Percentiles rank a stretch among this genome's conserved stretches.
Evolutionary conservation across 768 basidiomycete species (phyloP).

Genomic region (Hericium alpestre): DNA sequence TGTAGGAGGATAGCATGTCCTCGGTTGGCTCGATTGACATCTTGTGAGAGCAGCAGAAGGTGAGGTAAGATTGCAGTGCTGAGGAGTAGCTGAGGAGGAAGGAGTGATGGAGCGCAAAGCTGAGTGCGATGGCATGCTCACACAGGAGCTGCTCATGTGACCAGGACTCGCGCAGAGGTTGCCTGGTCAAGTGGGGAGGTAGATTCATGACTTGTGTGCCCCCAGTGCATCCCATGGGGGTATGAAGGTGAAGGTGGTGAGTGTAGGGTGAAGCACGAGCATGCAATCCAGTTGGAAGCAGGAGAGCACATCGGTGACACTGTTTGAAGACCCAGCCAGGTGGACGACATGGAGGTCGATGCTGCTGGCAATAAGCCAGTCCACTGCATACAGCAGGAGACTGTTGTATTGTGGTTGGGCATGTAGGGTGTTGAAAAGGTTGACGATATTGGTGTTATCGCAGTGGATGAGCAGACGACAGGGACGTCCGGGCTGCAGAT

Average conservation of each 20-base stretch:
- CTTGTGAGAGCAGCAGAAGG: constrained; percentile 22
- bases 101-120: constrained; percentile 18
- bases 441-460: no score
- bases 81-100: constrained; percentile 21
- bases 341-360: constrained; percentile 16
- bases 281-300: neutral
- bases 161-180: constrained; percentile 20
- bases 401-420: no score
- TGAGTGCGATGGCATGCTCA: constrained; percentile 24
- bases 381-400: constrained; percentile 10
- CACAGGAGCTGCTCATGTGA: constrained; percentile 21
- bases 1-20: constrained; percentile 27
- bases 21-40: constrained; percentile 26
- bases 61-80: constrained; percentile 27
- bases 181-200: neutral
- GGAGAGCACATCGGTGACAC: constrained; percentile 17
- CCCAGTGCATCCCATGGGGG: constrained; percentile 17
- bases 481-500: no score
- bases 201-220: constrained; percentile 15
- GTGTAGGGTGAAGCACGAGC: neutral
- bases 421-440: no score
- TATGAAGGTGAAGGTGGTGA: neutral
- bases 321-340: constrained; percentile 16
- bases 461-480: no score
- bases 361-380: constrained; percentile 1